Evolutionary conservation across 1,284 basidiomycete species (phyloP), one percentile per base, ranked within the genome.

Genomic region (Naganishia sp.): DNA sequence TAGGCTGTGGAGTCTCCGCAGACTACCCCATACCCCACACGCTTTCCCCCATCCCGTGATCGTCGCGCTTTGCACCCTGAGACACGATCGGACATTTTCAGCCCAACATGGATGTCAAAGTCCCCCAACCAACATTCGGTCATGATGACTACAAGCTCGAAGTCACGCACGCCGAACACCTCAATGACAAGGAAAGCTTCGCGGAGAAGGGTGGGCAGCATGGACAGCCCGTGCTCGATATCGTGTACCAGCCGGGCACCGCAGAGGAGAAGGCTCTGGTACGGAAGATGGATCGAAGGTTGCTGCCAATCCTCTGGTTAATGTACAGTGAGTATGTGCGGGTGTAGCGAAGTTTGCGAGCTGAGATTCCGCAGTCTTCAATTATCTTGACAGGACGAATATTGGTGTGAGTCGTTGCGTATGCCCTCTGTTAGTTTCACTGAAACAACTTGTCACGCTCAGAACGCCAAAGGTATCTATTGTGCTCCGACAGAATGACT

Each of bases 261-360:
- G 70, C 64, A 0, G 79, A 78, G 68, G 80, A 81, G 70, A 74
- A 69, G 69, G 54, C 63, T 1, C 71, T 81, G 36, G 72, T 81
- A 1, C 68, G 79, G 28, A 80, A 80, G 73, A 79, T 81, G 61
- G 79, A 80, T 68, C 46, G 69, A 10, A 73, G 74, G 25, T 63
- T 80, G 23, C 28, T 80, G 21, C 78, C 77, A 3, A 75, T 76
- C 68, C 70, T 80, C 11, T 79, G 76, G 76, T 54, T 77, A 56
- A 78, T 78, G 77, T 79, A 78, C 64, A 46, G 57, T 60, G 55
- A 68, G 43, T 53, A 69, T 46, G 10, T 21, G 28, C 15, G 2
- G 10, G 21, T 11, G 21, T 1, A 70, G 28, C n/a, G 6, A 16
- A 2, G 10, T 2, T 33, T 4, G 7, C 2, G n/a, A 11, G 18